phyloP scores from a whole-genome alignment of 306 rosid genomes.

The Macrotyloma uniflorum region DNA sequence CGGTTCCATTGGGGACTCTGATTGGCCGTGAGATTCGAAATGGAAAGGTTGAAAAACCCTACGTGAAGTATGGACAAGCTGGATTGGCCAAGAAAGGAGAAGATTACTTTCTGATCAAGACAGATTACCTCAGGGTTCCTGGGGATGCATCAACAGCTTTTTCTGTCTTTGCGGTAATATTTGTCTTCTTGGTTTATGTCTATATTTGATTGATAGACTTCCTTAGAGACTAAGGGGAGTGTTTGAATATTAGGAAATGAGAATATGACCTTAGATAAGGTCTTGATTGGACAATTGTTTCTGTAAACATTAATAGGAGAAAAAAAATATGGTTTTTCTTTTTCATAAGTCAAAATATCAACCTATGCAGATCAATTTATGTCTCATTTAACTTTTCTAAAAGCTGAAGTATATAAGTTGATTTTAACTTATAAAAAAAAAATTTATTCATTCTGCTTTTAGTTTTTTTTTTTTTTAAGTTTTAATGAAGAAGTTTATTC shows the following conservation, averaged over 20 bases:
- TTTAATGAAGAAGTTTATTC: not conserved
- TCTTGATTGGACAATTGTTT: not conserved
- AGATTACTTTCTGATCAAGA: conserved; percentile 88
- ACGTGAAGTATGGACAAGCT: conserved; percentile 91
- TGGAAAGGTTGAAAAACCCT: conserved; percentile 78
- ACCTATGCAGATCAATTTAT: not conserved
- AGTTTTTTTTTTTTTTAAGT: not conserved
- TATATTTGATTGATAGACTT: conserved; percentile 8
- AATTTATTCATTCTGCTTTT: not conserved
- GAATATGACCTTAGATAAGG: conserved; percentile 4
- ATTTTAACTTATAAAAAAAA: not conserved
- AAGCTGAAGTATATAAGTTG: not conserved
- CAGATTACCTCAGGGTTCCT: conserved; percentile 75
- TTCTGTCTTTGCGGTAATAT: conserved; percentile 90
- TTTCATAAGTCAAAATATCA: not conserved
- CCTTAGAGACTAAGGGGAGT: conserved; percentile 4
- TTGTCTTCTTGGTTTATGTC: conserved; percentile 25
- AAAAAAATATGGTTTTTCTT: not conserved
- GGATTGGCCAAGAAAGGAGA: conserved; percentile 99
- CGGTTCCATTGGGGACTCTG: conserved; percentile 88
- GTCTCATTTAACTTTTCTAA: not conserved
- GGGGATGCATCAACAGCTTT: conserved; percentile 75
- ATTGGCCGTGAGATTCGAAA: conserved; percentile 91
- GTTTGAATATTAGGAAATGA: conserved; percentile 30
- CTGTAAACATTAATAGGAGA: not conserved